These are phyloP conservation scores for Xanthoconium stramineum DNA, from an alignment of 768 basidiomycete genomes.

Conservation along the genomic window DNA sequence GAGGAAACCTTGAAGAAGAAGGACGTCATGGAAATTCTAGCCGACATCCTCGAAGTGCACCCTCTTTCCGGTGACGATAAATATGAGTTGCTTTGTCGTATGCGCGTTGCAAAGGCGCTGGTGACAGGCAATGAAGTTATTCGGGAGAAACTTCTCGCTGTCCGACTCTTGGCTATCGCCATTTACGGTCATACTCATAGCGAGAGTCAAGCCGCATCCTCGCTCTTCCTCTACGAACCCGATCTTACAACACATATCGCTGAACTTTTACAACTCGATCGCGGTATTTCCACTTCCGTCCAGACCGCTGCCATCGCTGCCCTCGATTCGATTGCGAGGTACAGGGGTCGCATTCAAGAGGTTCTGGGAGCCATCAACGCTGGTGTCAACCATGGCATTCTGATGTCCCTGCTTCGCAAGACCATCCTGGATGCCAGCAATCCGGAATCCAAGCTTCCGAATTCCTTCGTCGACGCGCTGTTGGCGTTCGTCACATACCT, in stretches of 20 bases:
- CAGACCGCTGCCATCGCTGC: constrained; percentile 85
- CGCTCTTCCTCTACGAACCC: constrained; percentile 92
- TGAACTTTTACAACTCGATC: constrained; percentile 82
- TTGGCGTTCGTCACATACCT: constrained; percentile 85
- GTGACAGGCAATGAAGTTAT: constrained; percentile 53
- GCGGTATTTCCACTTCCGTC: constrained; percentile 62
- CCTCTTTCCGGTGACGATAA: constrained; percentile 77
- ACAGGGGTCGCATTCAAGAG: constrained; percentile 79
- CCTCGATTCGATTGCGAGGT: constrained; percentile 87
- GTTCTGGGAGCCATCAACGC: constrained; percentile 90
- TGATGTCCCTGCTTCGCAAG: constrained; percentile 86
- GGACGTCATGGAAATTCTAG: constrained; percentile 72
- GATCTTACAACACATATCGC: constrained; percentile 87
- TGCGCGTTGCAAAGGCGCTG: constrained; percentile 74
- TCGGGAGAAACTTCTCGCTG: constrained; percentile 75
- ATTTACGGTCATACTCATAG: constrained; percentile 86
- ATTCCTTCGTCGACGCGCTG: constrained; percentile 79
- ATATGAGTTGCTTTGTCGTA: constrained; percentile 84
- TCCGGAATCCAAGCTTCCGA: constrained; percentile 61
- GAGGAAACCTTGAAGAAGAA: constrained; percentile 58
- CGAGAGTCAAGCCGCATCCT: constrained; percentile 74
- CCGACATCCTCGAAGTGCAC: constrained; percentile 65
- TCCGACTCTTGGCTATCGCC: constrained; percentile 83
- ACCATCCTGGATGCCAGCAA: constrained; percentile 71
- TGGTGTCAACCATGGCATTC: constrained; percentile 91